Evolutionary conservation across 1,284 basidiomycete genomes (phyloP).

Genomic region (Chalciporus sp.): DNA sequence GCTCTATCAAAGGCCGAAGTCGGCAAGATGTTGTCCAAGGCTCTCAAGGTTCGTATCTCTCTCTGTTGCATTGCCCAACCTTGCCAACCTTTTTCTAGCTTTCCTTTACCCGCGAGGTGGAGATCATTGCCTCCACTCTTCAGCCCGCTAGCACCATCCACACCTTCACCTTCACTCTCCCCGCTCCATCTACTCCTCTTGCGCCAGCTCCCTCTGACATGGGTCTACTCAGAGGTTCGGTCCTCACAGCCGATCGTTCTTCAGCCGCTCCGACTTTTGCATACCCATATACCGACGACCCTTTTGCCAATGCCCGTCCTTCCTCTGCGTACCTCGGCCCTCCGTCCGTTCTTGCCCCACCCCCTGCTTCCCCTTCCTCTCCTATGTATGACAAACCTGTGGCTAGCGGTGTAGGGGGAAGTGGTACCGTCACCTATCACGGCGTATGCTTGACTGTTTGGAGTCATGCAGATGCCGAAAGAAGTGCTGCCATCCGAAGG

Average conservation of each 20-base stretch:
- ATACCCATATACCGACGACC: constrained; percentile 73
- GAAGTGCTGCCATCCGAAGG: constrained; percentile 78
- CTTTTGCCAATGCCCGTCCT: constrained; percentile 67
- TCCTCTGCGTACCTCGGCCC: constrained; percentile 80
- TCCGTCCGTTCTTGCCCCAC: constrained; percentile 54
- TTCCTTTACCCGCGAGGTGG: constrained; percentile 90
- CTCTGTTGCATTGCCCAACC: constrained; percentile 4
- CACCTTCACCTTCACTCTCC: constrained; percentile 86
- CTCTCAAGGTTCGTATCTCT: constrained; percentile 70
- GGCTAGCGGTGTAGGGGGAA: constrained; percentile 37
- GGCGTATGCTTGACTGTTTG: constrained; percentile 92
- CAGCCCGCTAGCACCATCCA: constrained; percentile 92
- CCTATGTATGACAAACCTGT: constrained; percentile 43
- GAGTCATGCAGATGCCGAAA: constrained; percentile 89
- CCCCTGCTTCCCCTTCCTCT: constrained; percentile 41
- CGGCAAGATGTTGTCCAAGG: constrained; percentile 86
- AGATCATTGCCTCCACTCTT: constrained; percentile 90
- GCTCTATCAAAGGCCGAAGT: constrained; percentile 82
- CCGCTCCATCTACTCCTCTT: constrained; percentile 70
- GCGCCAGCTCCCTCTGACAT: constrained; percentile 59
- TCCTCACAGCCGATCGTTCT: constrained; percentile 62
- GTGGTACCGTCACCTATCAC: constrained; percentile 72
- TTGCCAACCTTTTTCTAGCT: constrained; percentile 47
- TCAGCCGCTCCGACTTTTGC: constrained; percentile 63
- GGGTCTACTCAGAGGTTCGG: constrained; percentile 73